Evolutionary conservation across 768 basidiomycete species (phyloP), one percentile per base, ranked within the genome.

Genomic region (Lyophyllum semitale): DNA sequence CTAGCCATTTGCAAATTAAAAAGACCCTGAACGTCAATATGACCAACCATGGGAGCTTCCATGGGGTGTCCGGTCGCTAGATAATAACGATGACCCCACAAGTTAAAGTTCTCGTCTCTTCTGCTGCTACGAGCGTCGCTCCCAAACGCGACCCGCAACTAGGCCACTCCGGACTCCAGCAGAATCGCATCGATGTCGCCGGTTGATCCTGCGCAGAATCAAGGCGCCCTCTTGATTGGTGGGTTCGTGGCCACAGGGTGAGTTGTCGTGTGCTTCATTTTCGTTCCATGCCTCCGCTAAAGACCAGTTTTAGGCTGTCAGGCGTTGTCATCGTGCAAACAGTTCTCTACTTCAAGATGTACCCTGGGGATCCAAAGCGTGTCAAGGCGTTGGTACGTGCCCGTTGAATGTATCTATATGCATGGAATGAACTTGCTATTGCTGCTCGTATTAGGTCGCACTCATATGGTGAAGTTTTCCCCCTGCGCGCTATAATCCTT

Each of bases 261-360:
- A 38, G 37, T 38, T n/a, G 5, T 30, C 5, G 6, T 30, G 5
- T 6, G 29, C 29, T 11, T 18, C n/a, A 15, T n/a, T 38, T 38
- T 4, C 37, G 17, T 15, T 38, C 37, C n/a, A 18, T 38, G 12
- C n/a, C n/a, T 38, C 4, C 17, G n/a, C 18, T 15, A 37, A n/a
- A n/a, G n/a, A n/a, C n/a, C n/a, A n/a, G n/a, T n/a, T n/a, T n/a
- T 17, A 48, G 47, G 27, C 33, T 48, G 7, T 48, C 47, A 22
- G 47, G 47, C 6, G 33, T 33, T 11, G 47, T 48, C 2, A n/a
- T 32, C 73, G 68, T 47, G 73, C 75, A 53, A 54, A 73, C 62
- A n/a, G 13, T 29, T 4, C n/a, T 23, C 4, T 11, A 22, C 12
- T 42, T 52, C 25, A 22, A 54, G 50, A 9, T 25, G 25, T 30